Base-by-base conservation (phyloP, 306 rosid genomes). In the Glycine latifolia region DNA sequence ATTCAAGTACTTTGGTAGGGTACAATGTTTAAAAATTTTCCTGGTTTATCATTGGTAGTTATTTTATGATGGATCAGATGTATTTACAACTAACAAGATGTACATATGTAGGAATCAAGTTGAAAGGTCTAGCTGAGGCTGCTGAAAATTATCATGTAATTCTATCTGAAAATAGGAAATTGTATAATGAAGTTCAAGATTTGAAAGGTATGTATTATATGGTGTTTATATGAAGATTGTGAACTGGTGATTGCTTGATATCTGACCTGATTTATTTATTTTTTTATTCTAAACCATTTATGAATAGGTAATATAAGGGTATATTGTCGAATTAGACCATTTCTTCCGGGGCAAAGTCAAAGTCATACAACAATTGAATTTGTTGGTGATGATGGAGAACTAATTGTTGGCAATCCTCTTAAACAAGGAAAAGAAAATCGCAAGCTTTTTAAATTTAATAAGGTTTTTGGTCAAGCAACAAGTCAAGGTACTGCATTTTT, bases 161-260 rank as follows among this genome's bases (percentile, higher is more conserved):
- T 84, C 91, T 96, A 79, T 81, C 86, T 14, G 99, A 96, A 87
- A 96, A 96, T 76, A 89, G 99, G 37, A 92, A 89, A 84, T 81
- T 96, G 85, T 96, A 96, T 76, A 94, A 96, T 67, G 98, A 96
- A 79, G 98, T 96, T 83, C 99, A 96, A 79, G 99, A 96, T 81
- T 90, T 96, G 86, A 96, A 93, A 91, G 99, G 99, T 94, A 85
- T 15, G 31, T 41, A 55, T 71, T 68, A 10, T 69, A 10, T 26
- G 47, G 31, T 49, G 12, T 52, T 77, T 71, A 41, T 77, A n/a
- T 70, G 56, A 70, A 26, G 39, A 43, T n/a, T 11, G 12, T 43
- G 61, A 77, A 60, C 75, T 77, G 39, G 59, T 71, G 52, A 26
- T 69, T 71, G 16, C 73, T 73, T 79, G 52, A 61, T 74, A 75